A percentile compares a stretch with the other conserved stretches of the same genome.
These are phyloP conservation scores for Trichosporon ovoides DNA, from an alignment of 1,284 basidiomycete species.

Conservation along the genomic window DNA sequence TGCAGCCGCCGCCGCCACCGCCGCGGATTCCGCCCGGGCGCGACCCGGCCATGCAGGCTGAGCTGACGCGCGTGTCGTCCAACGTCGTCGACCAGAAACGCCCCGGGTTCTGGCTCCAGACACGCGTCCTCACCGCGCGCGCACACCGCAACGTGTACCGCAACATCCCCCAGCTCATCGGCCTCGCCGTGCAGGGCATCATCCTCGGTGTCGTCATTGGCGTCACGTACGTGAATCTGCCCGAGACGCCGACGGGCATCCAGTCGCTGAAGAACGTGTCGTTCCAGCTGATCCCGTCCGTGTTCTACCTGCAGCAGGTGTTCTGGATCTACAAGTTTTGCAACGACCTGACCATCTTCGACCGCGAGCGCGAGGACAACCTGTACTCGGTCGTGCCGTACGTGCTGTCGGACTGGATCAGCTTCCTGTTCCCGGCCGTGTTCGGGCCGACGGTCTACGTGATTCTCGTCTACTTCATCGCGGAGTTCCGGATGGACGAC, in stretches of 20 bases:
- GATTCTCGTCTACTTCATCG: constrained; percentile 47
- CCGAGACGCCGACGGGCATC: constrained; percentile 48
- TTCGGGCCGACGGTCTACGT: constrained; percentile 45
- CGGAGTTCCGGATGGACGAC: constrained; percentile 44
- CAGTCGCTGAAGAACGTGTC: constrained; percentile 48
- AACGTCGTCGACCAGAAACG: constrained; percentile 20
- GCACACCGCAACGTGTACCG: constrained; percentile 46
- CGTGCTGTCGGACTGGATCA: constrained; percentile 45
- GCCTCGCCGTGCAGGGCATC: constrained; percentile 43
- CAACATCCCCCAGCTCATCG: constrained; percentile 41
- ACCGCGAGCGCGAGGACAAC: constrained; percentile 50
- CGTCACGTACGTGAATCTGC: constrained; percentile 27
- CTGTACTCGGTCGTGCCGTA: constrained; percentile 47
- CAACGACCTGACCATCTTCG: constrained; percentile 51
- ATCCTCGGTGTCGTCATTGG: constrained; percentile 39
- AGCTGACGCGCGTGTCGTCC: constrained; percentile 11
- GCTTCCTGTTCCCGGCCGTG: constrained; percentile 43
- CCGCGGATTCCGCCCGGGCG: neutral
- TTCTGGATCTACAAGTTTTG: constrained; percentile 49
- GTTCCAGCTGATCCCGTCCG: constrained; percentile 45
- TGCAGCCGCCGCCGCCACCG: neutral
- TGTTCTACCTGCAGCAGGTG: constrained; percentile 45
- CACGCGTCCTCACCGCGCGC: constrained; percentile 38
- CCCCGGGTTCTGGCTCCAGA: constrained; percentile 41
- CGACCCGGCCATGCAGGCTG: neutral